Evolutionary conservation across 192 early-diverging fungal genomes (phyloP), one percentile per base, ranked within the genome.

Genomic region (Backusella morwellensis): DNA sequence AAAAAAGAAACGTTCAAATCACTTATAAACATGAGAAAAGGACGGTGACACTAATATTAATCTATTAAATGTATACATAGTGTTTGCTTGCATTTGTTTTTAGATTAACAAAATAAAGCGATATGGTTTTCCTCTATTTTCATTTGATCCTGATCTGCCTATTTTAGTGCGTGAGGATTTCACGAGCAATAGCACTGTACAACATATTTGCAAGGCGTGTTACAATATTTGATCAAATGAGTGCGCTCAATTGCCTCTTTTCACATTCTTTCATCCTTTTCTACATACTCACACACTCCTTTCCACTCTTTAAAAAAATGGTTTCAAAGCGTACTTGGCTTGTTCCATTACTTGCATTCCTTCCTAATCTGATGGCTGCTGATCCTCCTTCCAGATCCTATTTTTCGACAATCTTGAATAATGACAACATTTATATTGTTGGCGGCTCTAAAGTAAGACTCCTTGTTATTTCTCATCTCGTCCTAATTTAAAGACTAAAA

Each of bases 171-270:
- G 56, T 63, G 56, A 63, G 56, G 23, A 63, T 63, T 63, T 63
- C 56, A 63, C 56, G 26, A 63, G 56, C 26, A 63, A 29, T 32
- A 63, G 23, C 26, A 15, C 56, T 63, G 56, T 63, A 29, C 56
- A 63, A 63, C 56, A 63, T 23, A 63, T 29, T 40, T 63, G 26
- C 56, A 63, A 63, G 26, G 23, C 29, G 56, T 63, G 56, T 63
- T 63, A 63, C 56, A 29, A 63, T 29, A 63, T 26, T 63, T 63
- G 56, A 63, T 63, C 56, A 63, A 63, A 63, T 63, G 56, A 63
- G 56, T 63, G 56, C 4, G 23, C 23, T 8, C 2, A 63, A 63
- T 50, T 63, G 29, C 9, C 12, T 3, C 56, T 63, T 63, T 63
- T 63, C 56, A 63, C 56, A 63, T 29, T 63, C 56, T 26, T 63